A percentile compares a stretch with the other conserved stretches of the same genome.
phyloP scores from a whole-genome alignment of 495 filamentous ascomycete genomes.

The Hypoxylon lenormandii region DNA sequence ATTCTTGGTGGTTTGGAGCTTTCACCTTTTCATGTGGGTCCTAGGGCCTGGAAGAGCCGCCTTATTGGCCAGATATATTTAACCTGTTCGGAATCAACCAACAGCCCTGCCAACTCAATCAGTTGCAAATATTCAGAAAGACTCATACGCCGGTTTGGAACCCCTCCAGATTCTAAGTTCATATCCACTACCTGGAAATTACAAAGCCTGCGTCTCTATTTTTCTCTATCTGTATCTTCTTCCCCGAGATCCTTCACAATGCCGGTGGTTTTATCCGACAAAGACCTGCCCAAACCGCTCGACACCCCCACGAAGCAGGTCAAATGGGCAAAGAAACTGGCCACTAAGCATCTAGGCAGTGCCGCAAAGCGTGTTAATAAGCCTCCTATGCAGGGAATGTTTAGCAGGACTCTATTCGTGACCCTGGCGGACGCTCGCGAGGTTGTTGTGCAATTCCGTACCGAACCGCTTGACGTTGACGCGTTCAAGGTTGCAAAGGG shows the following conservation, averaged over 20 bases:
- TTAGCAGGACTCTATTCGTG: constrained; percentile 50
- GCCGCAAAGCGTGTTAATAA: constrained; percentile 44
- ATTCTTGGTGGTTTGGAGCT: no score
- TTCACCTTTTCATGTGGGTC: no score
- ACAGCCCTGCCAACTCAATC: no score
- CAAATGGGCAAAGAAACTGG: constrained; percentile 52
- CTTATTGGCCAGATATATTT: no score
- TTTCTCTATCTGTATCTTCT: background rate
- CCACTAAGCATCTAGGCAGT: constrained; percentile 47
- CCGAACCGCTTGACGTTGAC: constrained; percentile 44
- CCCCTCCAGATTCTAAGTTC: no score
- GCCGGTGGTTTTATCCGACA: constrained; percentile 46
- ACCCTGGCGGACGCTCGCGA: constrained; percentile 47
- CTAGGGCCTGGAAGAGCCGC: no score
- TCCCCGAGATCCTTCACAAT: constrained; percentile 29
- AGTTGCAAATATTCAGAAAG: no score
- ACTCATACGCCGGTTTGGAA: no score
- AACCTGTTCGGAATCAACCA: no score
- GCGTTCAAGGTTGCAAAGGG: constrained; percentile 47
- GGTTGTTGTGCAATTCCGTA: constrained; percentile 51
- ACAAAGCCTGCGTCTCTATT: no score
- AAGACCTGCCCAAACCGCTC: constrained; percentile 48
- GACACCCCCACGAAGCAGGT: constrained; percentile 51
- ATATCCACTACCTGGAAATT: no score
- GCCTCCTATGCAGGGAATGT: constrained; percentile 52